Evolutionary conservation across 1,284 basidiomycete species (phyloP).

Genomic region (Limonomyces culmigenus): DNA sequence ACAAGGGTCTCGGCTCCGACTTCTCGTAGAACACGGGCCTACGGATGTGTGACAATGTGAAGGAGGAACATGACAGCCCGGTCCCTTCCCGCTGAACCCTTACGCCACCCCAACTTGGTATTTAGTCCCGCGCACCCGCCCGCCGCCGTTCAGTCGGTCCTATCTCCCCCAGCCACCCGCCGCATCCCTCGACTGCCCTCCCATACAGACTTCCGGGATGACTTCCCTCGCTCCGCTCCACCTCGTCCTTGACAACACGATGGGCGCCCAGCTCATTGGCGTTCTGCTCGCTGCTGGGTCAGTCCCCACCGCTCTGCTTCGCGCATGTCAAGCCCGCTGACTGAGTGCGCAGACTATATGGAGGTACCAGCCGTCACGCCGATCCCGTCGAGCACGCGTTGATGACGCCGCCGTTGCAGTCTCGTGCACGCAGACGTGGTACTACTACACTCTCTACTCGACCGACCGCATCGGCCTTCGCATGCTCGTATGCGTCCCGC

Average conservation of each 20-base stretch:
- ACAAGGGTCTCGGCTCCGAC: no score
- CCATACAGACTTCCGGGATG: no score
- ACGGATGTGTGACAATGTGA: no score
- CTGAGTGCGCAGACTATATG: neutral
- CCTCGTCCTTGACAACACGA: neutral
- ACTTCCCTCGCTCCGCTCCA: neutral
- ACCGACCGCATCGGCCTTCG: no score
- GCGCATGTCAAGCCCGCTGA: neutral
- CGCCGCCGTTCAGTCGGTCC: no score
- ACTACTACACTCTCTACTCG: conserved; percentile 29
- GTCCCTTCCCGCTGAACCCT: no score
- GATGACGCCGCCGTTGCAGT: conserved; percentile 17
- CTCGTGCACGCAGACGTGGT: conserved; percentile 32
- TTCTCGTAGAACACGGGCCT: no score
- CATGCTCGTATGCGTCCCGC: neutral
- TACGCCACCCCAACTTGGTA: no score
- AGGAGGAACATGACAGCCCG: no score
- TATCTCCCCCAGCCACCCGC: no score
- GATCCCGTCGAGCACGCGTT: neutral
- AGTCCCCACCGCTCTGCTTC: neutral
- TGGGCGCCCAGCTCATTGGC: conserved; percentile 22
- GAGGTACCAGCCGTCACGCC: neutral
- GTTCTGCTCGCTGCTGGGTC: neutral
- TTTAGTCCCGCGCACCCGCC: no score
- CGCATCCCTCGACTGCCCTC: no score